Evolutionary conservation across 176 grass and related monocot genomes (phyloP), one percentile per base, ranked within the genome.

Genomic region (Carex kokanica): DNA sequence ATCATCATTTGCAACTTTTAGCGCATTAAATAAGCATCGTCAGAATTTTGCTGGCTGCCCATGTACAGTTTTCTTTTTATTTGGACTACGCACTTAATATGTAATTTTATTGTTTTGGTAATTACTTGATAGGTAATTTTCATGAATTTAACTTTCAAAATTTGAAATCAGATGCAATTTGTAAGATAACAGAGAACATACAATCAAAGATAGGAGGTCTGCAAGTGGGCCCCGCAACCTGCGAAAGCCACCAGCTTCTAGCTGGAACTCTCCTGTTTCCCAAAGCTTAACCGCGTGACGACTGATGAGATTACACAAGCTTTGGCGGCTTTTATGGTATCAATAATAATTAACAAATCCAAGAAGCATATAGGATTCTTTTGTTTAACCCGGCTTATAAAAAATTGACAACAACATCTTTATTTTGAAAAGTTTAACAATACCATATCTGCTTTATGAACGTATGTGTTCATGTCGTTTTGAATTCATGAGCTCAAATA

Each of bases 201-300:
- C 6, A 27, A 77, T 47, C 6, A 32, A 18, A 77, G 49, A 54
- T 4, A 75, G 18, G 49, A 77, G 73, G 73, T 51, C 18, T 14
- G 51, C 73, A 78, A 55, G 51, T 1, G 51, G 73, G 73, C 15
- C 73, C 73, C 25, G 18, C 49, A 56, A 78, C 12, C 23, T 55
- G 51, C 24, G 51, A 56, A 78, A 78, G 47, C 73, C 51, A 77
- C 49, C 73, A 77, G 47, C 6, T 56, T 55, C 73, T 32, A 78
- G 73, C 73, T 78, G 73, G 73, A 78, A 78, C 73, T 78, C 73
- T 56, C 73, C 49, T 56, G 73, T 78, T 25, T 78, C 73, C 51
- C 73, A 78, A 55, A 78, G 73, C 49, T 78, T 56, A 78, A 78
- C 73, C 73, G 49, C 73, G 49, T 77, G 73, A 54, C 2, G 5